Percentiles rank a stretch among this genome's conserved stretches.
phyloP scores from a whole-genome alignment of 345 rosid genomes.

The Eucalyptus virginea region DNA sequence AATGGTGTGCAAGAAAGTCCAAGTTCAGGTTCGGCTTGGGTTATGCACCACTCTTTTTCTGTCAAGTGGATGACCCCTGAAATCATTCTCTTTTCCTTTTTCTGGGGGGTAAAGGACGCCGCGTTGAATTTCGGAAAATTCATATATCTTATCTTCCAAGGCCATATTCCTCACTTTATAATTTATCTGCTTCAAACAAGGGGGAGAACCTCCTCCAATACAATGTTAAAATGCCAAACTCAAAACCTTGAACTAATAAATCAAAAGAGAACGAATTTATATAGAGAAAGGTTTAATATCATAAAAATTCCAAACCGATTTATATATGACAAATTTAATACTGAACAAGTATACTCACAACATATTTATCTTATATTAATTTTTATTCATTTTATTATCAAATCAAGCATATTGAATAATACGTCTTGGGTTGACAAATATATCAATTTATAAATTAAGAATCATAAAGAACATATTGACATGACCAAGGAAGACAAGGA shows the following conservation, averaged over 20 bases:
- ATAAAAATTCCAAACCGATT: accelerated
- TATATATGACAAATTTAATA: too few relatives aligned
- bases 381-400: too few relatives aligned
- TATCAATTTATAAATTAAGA: accelerated
- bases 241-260: neutral
- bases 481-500: too few relatives aligned
- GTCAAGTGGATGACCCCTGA: neutral
- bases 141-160: neutral
- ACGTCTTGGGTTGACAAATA: accelerated
- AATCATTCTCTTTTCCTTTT: neutral
- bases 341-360: accelerated
- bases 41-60: neutral
- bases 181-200: neutral
- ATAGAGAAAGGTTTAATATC: too few relatives aligned
- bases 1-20: neutral
- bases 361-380: accelerated
- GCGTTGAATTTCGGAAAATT: neutral
- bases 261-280: neutral
- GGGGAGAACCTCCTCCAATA: neutral
- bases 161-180: neutral
- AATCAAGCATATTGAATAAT: too few relatives aligned
- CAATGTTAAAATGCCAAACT: neutral
- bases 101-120: neutral
- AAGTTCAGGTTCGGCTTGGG: neutral
- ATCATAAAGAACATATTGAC: too few relatives aligned